Evolutionary conservation across 495 filamentous ascomycete species (phyloP), one percentile per base, ranked within the genome.

Genomic region (Paragyromitra xinjiangensis): DNA sequence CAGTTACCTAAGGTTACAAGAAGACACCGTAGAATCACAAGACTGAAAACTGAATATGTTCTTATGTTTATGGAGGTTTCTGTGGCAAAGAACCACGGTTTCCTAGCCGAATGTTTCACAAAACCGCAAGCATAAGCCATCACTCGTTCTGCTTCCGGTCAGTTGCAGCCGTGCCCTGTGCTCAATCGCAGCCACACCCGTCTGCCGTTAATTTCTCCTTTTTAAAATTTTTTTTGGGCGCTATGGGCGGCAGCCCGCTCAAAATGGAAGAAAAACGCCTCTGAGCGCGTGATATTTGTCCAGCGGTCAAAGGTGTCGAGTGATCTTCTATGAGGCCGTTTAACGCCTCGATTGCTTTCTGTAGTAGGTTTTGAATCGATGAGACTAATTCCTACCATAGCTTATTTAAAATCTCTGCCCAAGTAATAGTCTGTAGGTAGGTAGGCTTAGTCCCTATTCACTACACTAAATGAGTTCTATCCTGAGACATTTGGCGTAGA

Each of bases 91-190:
- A 16, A 34, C 12, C 37, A 40, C 68, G 39, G 62, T 3, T 11
- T 42, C 44, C 51, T 66, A 77, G 62, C 74, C 74, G 74, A 77
- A 71, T 22, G 69, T 77, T 77, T 22, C 69, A 77, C 59, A 39
- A 55, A 45, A 8, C 8, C 6, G 11, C 19, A 22, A 44, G 61
- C 74, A 77, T 56, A 55, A 24, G 4, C 12, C 19, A 77, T 77
- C 76, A 78, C 71, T 78, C 73, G 73, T 37, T 34, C 59, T 51
- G 55, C 22, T 29, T 59, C 44, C 40, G 26, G 62, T 26, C 50
- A 61, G 11, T 7, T 73, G 44, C 45, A 73, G 59, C 39, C n/a
- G 14, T 61, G 39, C 9, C 37, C 34, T 59, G 9, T 56, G 29
- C 40, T 48, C 11, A 62, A 37, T 48, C 40, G 29, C 11, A 55